Conservation (phyloP, 2,329 filamentous ascomycete species). For the Grosmannia penicillata region DNA sequence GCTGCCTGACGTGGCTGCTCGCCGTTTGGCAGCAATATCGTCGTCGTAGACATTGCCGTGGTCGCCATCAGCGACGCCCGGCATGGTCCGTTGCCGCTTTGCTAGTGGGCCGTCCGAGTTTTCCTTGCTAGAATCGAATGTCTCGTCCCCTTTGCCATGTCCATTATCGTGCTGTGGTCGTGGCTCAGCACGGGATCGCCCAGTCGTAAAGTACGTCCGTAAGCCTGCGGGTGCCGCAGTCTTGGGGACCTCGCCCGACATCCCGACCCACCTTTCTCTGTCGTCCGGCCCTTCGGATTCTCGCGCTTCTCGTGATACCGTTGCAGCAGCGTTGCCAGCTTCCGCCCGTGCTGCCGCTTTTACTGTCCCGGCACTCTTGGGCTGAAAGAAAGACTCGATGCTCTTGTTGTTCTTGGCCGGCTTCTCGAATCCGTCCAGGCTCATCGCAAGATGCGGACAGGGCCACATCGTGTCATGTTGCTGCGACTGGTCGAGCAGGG, state of each 20-base stretch:
- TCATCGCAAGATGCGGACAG: conserved; percentile 77
- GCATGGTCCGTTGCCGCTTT: no score
- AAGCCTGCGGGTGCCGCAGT: no score
- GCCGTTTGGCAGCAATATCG: neutral
- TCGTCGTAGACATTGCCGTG: no score
- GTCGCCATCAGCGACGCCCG: no score
- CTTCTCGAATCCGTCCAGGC: conserved; percentile 86
- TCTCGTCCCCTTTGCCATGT: no score
- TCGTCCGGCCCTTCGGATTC: neutral
- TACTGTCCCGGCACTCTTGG: neutral
- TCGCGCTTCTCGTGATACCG: neutral
- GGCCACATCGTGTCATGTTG: conserved; percentile 75
- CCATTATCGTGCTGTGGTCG: no score
- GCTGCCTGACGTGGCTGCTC: neutral
- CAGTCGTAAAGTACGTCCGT: no score
- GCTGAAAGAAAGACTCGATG: conserved; percentile 61
- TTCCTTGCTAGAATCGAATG: no score
- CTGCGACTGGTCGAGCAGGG: conserved; percentile 61
- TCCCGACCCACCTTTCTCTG: neutral
- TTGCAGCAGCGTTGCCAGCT: neutral
- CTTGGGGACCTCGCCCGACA: no score
- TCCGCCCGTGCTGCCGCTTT: neutral
- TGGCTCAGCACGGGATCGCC: no score
- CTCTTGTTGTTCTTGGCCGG: conserved; percentile 70
- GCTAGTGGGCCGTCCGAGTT: no score